These are phyloP conservation scores for Diaporthe ilicicola DNA, from an alignment of 2,329 filamentous ascomycete species.

Conservation along the genomic window DNA sequence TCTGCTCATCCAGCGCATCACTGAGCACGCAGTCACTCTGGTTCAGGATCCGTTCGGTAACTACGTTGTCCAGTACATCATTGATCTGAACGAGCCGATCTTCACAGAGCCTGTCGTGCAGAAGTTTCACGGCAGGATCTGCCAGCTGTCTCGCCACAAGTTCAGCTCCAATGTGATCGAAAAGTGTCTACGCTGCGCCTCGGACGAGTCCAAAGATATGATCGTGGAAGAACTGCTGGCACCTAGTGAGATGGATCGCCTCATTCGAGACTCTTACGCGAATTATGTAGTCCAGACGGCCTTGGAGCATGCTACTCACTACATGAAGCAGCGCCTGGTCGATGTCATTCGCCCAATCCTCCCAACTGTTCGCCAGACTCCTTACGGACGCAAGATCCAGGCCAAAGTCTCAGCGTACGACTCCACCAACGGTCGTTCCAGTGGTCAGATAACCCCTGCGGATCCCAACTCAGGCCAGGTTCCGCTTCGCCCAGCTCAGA, in stretches of 20 bases:
- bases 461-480: slow-evolving; percentile 65
- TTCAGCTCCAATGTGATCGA: slow-evolving; percentile 99
- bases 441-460: slow-evolving; percentile 60
- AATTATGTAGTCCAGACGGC: slow-evolving; percentile 99
- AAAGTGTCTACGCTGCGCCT: slow-evolving; percentile 89
- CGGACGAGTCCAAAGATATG: slow-evolving; percentile 76
- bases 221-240: slow-evolving; percentile 84
- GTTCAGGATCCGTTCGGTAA: slow-evolving; percentile 98
- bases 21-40: slow-evolving; percentile 83
- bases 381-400: slow-evolving; percentile 92
- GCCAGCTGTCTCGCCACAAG: slow-evolving; percentile 86
- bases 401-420: slow-evolving; percentile 80
- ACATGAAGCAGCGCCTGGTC: slow-evolving; percentile 78
- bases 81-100: slow-evolving; percentile 86
- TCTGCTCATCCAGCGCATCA: slow-evolving; percentile 87
- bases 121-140: slow-evolving; percentile 79
- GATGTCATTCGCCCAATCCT: slow-evolving; percentile 87
- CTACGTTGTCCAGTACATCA: slow-evolving; percentile 98
- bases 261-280: slow-evolving; percentile 91
- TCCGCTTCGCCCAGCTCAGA: slow-evolving; percentile 53
- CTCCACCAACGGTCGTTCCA: slow-evolving; percentile 51
- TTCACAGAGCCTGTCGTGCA: slow-evolving; percentile 91
- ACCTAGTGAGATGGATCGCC: slow-evolving; percentile 81
- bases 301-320: slow-evolving; percentile 80
- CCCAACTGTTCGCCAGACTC: slow-evolving; percentile 85